Evolutionary conservation across 257 asterid genomes (phyloP).

Genomic region (Leptodermis oblonga): DNA sequence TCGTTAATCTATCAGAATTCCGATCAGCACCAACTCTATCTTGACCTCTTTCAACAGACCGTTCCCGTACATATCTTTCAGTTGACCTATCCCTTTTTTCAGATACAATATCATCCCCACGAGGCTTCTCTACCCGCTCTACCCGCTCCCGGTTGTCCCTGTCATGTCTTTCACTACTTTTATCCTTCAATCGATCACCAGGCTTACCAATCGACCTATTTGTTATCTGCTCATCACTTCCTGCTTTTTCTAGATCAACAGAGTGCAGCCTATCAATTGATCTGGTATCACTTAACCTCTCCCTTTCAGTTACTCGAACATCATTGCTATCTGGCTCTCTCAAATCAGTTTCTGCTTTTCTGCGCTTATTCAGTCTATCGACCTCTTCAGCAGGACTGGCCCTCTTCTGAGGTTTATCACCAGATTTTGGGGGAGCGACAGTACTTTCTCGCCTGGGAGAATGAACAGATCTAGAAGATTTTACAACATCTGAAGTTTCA

Average conservation of each 20-base stretch:
- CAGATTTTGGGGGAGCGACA: slow-evolving; percentile 40
- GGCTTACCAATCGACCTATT: slow-evolving; percentile 53
- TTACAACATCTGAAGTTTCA: slow-evolving; percentile 53
- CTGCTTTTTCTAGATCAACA: slow-evolving; percentile 47
- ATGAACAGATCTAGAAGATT: slow-evolving; percentile 56
- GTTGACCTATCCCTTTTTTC: slow-evolving; percentile 86
- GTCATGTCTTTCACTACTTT: slow-evolving; percentile 71
- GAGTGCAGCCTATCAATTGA: slow-evolving; percentile 47
- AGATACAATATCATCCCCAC: slow-evolving; percentile 64
- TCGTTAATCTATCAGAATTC: slow-evolving; percentile 64
- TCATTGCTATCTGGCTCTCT: slow-evolving; percentile 68
- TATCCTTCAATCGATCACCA: slow-evolving; percentile 73
- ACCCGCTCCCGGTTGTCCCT: slow-evolving; percentile 72
- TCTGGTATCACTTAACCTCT: slow-evolving; percentile 56
- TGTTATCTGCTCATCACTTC: slow-evolving; percentile 55
- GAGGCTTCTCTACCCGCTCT: slow-evolving; percentile 79
- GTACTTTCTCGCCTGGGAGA: slow-evolving; percentile 74
- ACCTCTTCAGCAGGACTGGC: slow-evolving; percentile 77
- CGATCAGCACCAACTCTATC: slow-evolving; percentile 71
- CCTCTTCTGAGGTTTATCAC: slow-evolving; percentile 76
- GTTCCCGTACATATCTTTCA: slow-evolving; percentile 87
- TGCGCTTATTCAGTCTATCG: slow-evolving; percentile 80
- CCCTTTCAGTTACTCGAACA: slow-evolving; percentile 62
- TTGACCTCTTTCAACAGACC: slow-evolving; percentile 77
- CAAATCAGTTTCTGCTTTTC: slow-evolving; percentile 71